Conservation (phyloP, 176 grass and related monocot species). For the Alloteropsis semialata region DNA sequence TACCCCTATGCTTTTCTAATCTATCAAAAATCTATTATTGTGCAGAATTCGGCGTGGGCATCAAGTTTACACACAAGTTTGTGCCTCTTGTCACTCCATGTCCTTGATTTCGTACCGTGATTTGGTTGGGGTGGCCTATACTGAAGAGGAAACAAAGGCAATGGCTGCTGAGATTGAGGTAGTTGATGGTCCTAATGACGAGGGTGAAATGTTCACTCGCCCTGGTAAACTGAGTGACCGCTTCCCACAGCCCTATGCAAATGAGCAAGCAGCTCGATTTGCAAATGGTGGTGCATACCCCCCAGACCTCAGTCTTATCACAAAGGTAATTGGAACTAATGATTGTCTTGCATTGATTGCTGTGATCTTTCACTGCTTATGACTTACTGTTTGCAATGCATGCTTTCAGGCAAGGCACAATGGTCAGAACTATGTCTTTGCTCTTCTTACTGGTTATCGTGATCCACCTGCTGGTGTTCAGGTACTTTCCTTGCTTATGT, state of each 20-base stretch:
- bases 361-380: not conserved
- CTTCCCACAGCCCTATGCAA: slow-evolving; percentile 87
- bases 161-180: slow-evolving; percentile 99
- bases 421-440: slow-evolving; percentile 96
- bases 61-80: slow-evolving; percentile 98
- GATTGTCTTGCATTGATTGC: slow-evolving; percentile 6
- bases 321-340: slow-evolving; percentile 54
- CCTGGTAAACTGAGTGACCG: slow-evolving; percentile 91
- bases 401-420: slow-evolving; percentile 77
- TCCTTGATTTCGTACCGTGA: slow-evolving; percentile 94
- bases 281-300: slow-evolving; percentile 97
- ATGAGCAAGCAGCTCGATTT: slow-evolving; percentile 96
- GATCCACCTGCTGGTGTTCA: slow-evolving; percentile 97
- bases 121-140: slow-evolving; percentile 94
- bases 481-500: slow-evolving; percentile 38
- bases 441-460: slow-evolving; percentile 94
- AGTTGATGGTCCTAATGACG: slow-evolving; percentile 89
- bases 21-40: not conserved
- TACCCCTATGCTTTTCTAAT: not conserved
- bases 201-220: slow-evolving; percentile 91
- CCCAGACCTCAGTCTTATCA: slow-evolving; percentile 93
- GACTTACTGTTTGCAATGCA: not conserved
- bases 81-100: slow-evolving; percentile 96
- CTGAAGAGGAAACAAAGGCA: slow-evolving; percentile 93
- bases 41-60: slow-evolving; percentile 92